These are phyloP conservation scores for Cupressus sempervirens DNA, from an alignment of 75 land plant genomes.

Conservation along the genomic window DNA sequence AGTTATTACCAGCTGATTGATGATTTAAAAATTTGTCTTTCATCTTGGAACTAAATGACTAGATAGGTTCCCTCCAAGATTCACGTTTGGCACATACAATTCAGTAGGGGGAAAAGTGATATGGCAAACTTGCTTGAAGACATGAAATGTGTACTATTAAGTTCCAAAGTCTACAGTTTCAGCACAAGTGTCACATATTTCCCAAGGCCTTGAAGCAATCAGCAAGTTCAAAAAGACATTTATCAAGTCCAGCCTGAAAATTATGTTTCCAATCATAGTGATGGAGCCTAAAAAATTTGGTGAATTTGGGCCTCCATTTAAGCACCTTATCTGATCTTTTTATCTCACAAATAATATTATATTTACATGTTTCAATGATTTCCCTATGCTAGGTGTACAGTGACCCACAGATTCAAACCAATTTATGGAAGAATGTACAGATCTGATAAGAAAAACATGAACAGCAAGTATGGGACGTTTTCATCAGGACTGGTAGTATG, in stretches of 20 bases:
- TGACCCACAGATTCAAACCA: too few species aligned
- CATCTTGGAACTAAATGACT: background rate
- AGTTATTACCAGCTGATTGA: background rate
- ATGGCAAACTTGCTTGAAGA: background rate
- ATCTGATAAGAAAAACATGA: too few species aligned
- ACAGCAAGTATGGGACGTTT: too few species aligned
- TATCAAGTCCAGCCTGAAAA: background rate
- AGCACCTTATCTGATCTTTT: too few species aligned
- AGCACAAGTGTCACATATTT: background rate
- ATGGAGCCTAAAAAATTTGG: too few species aligned
- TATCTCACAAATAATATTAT: too few species aligned
- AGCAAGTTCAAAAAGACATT: background rate
- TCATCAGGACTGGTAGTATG: too few species aligned
- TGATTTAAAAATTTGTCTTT: background rate
- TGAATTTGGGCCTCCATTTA: too few species aligned
- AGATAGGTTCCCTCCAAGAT: background rate
- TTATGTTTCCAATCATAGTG: background rate
- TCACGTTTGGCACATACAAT: background rate
- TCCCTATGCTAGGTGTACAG: too few species aligned
- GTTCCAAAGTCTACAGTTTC: background rate
- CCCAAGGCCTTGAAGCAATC: background rate
- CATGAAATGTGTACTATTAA: background rate
- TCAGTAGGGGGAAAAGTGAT: background rate
- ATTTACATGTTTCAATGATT: too few species aligned
- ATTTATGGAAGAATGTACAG: too few species aligned